Evolutionary conservation across 1,284 basidiomycete genomes (phyloP), one percentile per base, ranked within the genome.

Genomic region (Coniferiporia sulphurascens): DNA sequence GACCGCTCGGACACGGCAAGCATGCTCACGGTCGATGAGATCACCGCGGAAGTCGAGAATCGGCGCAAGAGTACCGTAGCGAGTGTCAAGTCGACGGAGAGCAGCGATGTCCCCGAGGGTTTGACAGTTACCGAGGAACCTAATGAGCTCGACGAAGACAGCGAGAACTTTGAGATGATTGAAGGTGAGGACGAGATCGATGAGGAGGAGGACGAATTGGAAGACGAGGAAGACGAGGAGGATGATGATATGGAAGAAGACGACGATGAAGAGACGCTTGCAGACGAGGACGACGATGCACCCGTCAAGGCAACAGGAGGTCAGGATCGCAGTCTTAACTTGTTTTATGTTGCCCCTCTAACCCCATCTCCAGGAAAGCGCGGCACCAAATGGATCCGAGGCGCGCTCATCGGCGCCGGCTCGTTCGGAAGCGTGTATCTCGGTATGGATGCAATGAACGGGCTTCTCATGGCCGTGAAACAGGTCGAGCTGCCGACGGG

Each of bases 401-500:
- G 97, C 54, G 96, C 96, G 2, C 83, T 99, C 63, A 98, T 99
- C 66, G 97, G 97, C 58, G 91, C 93, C 21, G 97, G 97, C 3
- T 95, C 95, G 0, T 98, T 97, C 69, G 95, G 95, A 43, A 91
- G 92, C 66, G 95, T 97, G 32, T 97, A 93, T 73, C 85, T 99
- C 13, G 97, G 95, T 38, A 98, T 99, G 95, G 95, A 98, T 73
- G 93, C 95, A 1, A 83, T 89, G 41, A 93, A 85, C 52, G 97
- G 97, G 34, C 79, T 95, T 10, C 80, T 99, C 61, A 99, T 99
- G 97, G 97, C 97, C 27, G 97, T 99, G 65, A 99, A 99, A 77
- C 96, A 99, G 79, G 97, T 99, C 52, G 93, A 98, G 69, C 81
- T 99, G 32, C 93, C 94, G 0, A 89, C 87, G 0, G 90, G 91